Evolutionary conservation across 1,284 basidiomycete genomes (phyloP).

Genomic region (Retiboletus fuscus): DNA sequence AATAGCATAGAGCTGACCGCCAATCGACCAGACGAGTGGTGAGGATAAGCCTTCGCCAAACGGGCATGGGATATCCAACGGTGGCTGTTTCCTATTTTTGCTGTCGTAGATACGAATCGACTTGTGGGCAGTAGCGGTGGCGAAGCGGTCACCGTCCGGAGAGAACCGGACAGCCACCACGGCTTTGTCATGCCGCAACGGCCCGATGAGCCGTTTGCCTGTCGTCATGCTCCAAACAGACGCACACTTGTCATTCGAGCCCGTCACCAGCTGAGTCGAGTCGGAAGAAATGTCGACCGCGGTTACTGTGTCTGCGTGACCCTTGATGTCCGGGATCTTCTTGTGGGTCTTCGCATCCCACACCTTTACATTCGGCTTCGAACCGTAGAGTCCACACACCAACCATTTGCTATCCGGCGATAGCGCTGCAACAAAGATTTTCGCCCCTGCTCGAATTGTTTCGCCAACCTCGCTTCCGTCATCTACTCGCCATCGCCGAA

Average conservation of each 20-base stretch:
- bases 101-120: neutral
- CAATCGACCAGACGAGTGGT: too few relatives aligned
- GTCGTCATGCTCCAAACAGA: neutral
- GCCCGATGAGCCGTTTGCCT: neutral
- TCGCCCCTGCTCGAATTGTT: neutral
- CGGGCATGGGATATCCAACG: too few relatives aligned
- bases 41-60: too few relatives aligned
- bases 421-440: neutral
- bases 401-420: neutral
- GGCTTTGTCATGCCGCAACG: neutral
- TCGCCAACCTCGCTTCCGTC: neutral
- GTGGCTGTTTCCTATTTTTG: too few relatives aligned
- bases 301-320: neutral
- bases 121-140: neutral
- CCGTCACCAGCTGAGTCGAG: neutral
- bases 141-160: neutral
- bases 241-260: neutral
- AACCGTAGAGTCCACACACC: neutral
- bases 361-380: neutral
- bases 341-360: constrained; percentile 4
- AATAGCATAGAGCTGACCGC: too few relatives aligned
- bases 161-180: constrained; percentile 2
- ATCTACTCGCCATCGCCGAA: too few relatives aligned
- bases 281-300: neutral
- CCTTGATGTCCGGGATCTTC: neutral